Conservation (phyloP, 202 grass and related monocot genomes). For the Saccharum hybrid region DNA sequence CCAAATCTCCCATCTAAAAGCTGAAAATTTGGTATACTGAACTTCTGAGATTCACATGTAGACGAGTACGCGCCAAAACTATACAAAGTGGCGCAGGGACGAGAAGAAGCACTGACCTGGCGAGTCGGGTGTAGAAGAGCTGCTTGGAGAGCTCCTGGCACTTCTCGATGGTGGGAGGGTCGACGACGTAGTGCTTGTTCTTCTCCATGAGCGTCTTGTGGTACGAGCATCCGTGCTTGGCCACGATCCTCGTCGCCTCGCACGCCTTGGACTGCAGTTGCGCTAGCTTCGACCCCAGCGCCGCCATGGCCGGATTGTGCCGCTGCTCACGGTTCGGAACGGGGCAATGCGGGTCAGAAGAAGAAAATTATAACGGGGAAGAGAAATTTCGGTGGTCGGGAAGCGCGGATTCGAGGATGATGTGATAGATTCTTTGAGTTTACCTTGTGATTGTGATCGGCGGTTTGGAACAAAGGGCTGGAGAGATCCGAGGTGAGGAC, state of each 20-base stretch:
- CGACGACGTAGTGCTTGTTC: constrained; percentile 76
- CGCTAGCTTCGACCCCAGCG: constrained; percentile 61
- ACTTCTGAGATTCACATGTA: background rate
- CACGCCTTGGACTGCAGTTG: constrained; percentile 67
- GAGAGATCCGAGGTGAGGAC: constrained; percentile 22
- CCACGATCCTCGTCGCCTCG: constrained; percentile 55
- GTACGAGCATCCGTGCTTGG: constrained; percentile 62
- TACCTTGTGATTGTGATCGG: background rate
- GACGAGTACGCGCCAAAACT: no score
- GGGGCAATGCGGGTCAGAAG: constrained; percentile 24
- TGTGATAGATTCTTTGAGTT: background rate
- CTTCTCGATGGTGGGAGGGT: constrained; percentile 65
- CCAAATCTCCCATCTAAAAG: background rate
- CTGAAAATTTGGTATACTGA: background rate
- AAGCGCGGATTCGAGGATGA: background rate
- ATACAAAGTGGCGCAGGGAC: background rate
- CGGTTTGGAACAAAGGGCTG: constrained; percentile 9
- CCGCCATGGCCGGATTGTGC: constrained; percentile 38
- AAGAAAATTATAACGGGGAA: background rate
- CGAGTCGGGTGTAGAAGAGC: constrained; percentile 91
- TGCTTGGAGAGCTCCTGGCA: constrained; percentile 90
- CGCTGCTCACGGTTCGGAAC: background rate
- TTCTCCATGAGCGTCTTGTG: constrained; percentile 81
- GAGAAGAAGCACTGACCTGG: constrained; percentile 50
- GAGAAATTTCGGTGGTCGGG: background rate